Base-by-base conservation (phyloP, 1,139 yeast species). In the Sugiyamaella paludigena region DNA sequence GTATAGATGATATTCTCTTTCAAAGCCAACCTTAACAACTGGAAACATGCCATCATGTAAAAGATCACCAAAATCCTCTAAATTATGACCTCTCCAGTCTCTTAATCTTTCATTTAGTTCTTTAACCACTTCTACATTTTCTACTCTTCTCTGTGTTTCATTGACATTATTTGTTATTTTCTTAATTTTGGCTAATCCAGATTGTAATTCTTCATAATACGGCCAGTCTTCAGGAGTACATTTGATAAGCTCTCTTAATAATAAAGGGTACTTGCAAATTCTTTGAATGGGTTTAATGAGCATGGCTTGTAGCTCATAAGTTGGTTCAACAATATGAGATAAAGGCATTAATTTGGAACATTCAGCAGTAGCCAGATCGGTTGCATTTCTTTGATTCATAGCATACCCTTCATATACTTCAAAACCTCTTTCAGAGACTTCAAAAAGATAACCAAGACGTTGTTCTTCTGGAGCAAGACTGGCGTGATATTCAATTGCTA, bases 201-300 rank as follows among this genome's bases (percentile, higher is more conserved):
- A 70, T 33, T 78, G 70, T 40, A 91, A 72, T 65, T 91, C 98
- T 51, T 77, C 79, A 58, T 80, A 82, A 52, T 79, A 77, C 4
- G 84, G 80, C 65, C 78, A 75, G 19, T 59, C 64, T 7, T 72
- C 63, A 37, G 80, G 80, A 1, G 91, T 79, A 43, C 74, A 66
- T 63, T 89, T 89, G 41, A 87, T 67, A 51, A 94, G 74, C 62
- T 88, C 95, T 56, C 80, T 81, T 51, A 92, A 70, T 43, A 92
- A 73, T 43, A 94, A 70, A 2, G 98, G 98, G 66, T 92, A 92
- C 67, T 91, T 88, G 73, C 97, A 88, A 29, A 92, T 76, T 58
- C 98, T 79, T 72, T 92, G 99, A 36, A 92, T 88, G 0, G 99
- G 99, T 66, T 92, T 92, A 59, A 92, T 80, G 43, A 94, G 76